Evolutionary conservation across 2,329 filamentous ascomycete genomes (phyloP).

Genomic region (Alternaria sp.): DNA sequence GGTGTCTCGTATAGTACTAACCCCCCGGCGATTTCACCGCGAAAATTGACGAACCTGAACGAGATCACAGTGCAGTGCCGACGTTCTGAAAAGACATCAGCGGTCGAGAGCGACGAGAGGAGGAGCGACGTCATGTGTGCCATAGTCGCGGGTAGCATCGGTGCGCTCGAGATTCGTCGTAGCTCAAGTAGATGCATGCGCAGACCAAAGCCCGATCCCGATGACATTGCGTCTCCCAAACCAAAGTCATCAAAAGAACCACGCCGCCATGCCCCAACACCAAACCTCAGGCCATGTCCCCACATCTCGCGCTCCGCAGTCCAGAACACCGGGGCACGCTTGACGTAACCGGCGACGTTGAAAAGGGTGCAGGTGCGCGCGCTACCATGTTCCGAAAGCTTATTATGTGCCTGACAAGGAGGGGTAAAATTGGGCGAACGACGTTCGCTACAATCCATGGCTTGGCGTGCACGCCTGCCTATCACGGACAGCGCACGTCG

Average conservation of each 20-base stretch:
- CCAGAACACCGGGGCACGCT: not conserved
- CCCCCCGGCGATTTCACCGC: not conserved
- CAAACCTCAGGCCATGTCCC: not conserved
- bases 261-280: not conserved
- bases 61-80: not conserved
- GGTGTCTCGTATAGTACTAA: not conserved
- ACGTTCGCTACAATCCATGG: conserved; percentile 19
- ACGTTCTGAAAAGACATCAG: not conserved
- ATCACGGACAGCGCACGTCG: not conserved
- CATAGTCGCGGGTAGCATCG: not conserved
- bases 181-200: not conserved
- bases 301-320: not conserved
- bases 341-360: not conserved
- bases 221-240: too few species aligned
- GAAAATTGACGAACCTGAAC: not conserved
- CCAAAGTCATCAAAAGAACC: not conserved
- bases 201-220: not conserved
- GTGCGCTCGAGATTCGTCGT: not conserved
- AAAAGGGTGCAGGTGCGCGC: not conserved
- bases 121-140: not conserved
- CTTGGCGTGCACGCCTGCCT: conserved; percentile 2
- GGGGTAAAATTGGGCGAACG: conserved; percentile 8
- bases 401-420: not conserved
- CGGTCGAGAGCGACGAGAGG: not conserved
- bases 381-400: not conserved